A percentile compares a stretch with the other conserved stretches of the same genome.
These are phyloP conservation scores for Dunaliella sp. DNA, from an alignment of 139 green algal genomes.

Conservation along the genomic window DNA sequence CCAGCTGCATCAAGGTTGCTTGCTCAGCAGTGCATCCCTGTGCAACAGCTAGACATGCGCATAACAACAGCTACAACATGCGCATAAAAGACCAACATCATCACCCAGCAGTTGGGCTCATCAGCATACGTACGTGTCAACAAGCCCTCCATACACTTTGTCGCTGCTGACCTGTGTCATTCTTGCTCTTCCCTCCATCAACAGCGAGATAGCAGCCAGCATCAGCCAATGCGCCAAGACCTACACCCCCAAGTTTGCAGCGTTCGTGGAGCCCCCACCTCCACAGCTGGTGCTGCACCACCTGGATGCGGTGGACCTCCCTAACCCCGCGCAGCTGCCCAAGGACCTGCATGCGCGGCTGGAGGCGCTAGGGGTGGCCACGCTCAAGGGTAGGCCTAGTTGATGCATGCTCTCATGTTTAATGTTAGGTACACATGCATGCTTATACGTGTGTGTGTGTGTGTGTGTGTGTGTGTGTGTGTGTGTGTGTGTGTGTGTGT, in stretches of 20 bases:
- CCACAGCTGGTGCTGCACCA: slow-evolving; percentile 13
- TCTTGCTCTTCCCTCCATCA: not conserved
- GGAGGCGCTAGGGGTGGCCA: slow-evolving; percentile 9
- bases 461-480: no score
- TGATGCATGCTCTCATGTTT: not conserved
- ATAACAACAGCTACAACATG: not conserved
- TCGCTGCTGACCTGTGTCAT: not conserved
- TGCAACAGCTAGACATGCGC: no score
- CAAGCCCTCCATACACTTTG: not conserved
- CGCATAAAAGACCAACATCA: not conserved
- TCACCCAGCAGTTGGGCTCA: not conserved
- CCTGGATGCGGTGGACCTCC: not conserved
- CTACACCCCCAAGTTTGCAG: slow-evolving; percentile 12
- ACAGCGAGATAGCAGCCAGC: slow-evolving; percentile 4
- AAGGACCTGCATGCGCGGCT: slow-evolving; percentile 32
- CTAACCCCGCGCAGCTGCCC: slow-evolving; percentile 14
- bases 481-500: no score
- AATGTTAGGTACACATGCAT: no score
- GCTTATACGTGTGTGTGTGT: no score
- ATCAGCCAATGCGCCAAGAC: slow-evolving; percentile 7
- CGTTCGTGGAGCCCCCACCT: not conserved
- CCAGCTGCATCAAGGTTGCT: no score
- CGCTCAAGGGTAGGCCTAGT: not conserved
- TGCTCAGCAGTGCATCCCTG: not conserved
- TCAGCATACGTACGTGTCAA: not conserved